Conservation (phyloP, 805 yeast species). For the Sporopachydermia lactativora region DNA sequence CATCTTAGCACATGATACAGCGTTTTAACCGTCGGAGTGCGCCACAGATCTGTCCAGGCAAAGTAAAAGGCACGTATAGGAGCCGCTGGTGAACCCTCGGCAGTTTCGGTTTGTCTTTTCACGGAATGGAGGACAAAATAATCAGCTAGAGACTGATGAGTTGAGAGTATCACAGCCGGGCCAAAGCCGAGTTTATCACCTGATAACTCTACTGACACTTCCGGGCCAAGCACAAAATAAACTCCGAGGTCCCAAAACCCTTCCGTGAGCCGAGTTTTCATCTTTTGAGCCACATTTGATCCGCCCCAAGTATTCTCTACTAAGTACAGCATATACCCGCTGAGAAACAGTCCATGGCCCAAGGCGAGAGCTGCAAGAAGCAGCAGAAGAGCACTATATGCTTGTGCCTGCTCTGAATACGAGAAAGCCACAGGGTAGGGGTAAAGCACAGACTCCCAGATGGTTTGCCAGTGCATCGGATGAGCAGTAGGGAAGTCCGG, state of each 20-base stretch:
- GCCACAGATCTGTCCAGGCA: constrained; percentile 57
- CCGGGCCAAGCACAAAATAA: neutral
- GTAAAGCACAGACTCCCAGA: neutral
- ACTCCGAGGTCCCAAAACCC: neutral
- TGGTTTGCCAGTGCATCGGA: neutral
- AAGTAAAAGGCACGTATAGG: constrained; percentile 33
- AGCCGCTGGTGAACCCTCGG: constrained; percentile 9
- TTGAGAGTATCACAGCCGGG: constrained; percentile 27
- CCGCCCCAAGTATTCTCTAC: neutral
- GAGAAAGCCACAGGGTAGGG: neutral
- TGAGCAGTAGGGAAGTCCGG: neutral
- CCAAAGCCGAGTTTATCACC: constrained; percentile 13
- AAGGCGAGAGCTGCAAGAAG: neutral
- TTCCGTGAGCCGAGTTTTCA: neutral
- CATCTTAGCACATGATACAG: constrained; percentile 33
- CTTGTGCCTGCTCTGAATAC: neutral
- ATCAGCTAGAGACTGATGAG: constrained; percentile 61
- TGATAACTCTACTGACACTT: neutral
- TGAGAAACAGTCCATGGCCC: neutral
- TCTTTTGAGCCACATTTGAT: neutral
- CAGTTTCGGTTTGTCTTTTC: constrained; percentile 15
- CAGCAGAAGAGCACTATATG: neutral
- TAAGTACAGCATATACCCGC: neutral
- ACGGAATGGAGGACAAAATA: constrained; percentile 35
- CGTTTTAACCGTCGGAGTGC: constrained; percentile 39